Base-by-base conservation (phyloP, 176 grass and related monocot species). In the Eragrostis curvula region DNA sequence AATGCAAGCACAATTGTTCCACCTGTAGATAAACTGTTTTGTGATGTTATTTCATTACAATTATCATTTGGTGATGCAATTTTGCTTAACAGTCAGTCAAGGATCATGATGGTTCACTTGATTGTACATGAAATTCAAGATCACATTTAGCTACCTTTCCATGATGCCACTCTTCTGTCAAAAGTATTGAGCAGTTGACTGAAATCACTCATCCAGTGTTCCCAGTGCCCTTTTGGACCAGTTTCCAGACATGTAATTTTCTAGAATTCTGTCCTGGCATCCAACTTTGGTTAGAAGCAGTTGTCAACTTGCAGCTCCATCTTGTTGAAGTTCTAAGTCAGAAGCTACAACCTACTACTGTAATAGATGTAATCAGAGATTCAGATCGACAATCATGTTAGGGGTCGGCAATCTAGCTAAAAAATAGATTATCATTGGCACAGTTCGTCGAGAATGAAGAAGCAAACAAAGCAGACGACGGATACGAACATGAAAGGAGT, bases 81-180 rank as follows among this genome's bases (percentile, higher is more conserved):
- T 56, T 40, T 29, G 21, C 30, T 64, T 17, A 70, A 44, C 7
- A 44, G 2, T 27, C 36, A 42, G 10, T 72, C n/a, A 6, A 16
- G 59, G 36, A 66, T 52, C 68, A 44, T 45, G 75, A 29, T 72
- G 53, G 48, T 9, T 61, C 23, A 58, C 20, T 55, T 86, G 32
- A 4, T 47, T 53, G 42, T 79, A 5, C 13, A 8, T 15, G 27
- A 28, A 53, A 57, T 39, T 64, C 44, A 2, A 15, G 47, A 50
- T 28, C 46, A 50, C n/a, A 28, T 16, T 9, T 8, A 17, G 44
- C 14, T 10, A 6, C 20, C 21, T 61, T 82, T 59, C 57, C 29
- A 52, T 23, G 13, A 1, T 49, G 1, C 36, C 7, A 50, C 3
- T 84, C 50, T 27, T 9, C 3, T 15, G 65, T 70, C 6, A 70